A percentile compares a stretch with the other conserved stretches of the same genome.
Conservation (phyloP, 495 filamentous ascomycete genomes). For the Penicillium flavigenum region DNA sequence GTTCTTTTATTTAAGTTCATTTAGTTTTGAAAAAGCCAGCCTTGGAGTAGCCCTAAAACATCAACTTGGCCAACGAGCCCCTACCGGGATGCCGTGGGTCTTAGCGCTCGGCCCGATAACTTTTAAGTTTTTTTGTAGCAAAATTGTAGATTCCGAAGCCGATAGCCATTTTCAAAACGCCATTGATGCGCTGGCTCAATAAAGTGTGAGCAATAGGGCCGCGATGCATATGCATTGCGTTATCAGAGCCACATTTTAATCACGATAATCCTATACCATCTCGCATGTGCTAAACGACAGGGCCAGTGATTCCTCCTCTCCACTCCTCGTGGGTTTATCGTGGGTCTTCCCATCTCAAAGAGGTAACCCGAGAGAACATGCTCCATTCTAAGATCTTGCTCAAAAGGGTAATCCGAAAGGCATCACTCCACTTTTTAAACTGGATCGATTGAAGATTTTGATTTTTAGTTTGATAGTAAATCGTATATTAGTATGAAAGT, state of each 20-base stretch:
- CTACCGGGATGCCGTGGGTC: conserved; percentile 12
- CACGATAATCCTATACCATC: not conserved
- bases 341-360: conserved; percentile 9
- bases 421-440: conserved; percentile 17
- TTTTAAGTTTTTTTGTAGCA: not conserved
- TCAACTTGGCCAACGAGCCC: not conserved
- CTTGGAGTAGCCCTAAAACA: not conserved
- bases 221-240: not conserved
- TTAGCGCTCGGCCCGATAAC: conserved; percentile 8
- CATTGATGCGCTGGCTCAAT: not conserved
- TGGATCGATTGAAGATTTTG: conserved; percentile 19
- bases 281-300: not conserved
- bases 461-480: conserved; percentile 9
- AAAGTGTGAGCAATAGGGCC: not conserved
- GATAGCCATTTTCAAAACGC: not conserved
- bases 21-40: not conserved
- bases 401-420: conserved; percentile 12
- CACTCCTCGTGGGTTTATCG: conserved; percentile 10
- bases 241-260: not conserved
- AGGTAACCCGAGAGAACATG: conserved; percentile 12
- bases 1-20: not conserved
- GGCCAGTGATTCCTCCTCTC: not conserved
- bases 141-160: not conserved
- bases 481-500: conserved; percentile 10
- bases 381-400: conserved; percentile 13